Evolutionary conservation across 306 rosid species (phyloP), one percentile per base, ranked within the genome.

Genomic region (Alnus rubra): DNA sequence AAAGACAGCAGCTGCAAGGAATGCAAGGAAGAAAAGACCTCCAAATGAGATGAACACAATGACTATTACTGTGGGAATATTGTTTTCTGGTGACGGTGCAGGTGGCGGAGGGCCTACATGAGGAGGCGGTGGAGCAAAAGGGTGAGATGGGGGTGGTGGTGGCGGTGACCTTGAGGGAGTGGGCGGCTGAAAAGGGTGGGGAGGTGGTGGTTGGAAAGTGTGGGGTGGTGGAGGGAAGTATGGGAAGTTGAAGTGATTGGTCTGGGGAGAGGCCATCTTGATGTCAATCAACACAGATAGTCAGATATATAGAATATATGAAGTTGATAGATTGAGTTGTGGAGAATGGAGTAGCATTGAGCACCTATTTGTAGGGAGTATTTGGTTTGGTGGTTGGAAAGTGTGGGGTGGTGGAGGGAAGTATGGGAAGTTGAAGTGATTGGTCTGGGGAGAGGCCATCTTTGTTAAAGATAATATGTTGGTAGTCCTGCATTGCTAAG

Each of bases 1-100:
- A 48, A 77, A 87, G 33, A 92, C 68, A 14, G 91, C 90, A 1
- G 79, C 86, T 8, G 94, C 93, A 5, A 92, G 84, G 84, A 94
- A 44, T 33, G 90, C 88, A 19, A 91, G 85, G 78, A 88, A 79
- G 79, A 87, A 45, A 23, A 89, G 49, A 12, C 95, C 87, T 1
- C 97, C 95, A 5, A 81, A 23, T 9, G 92, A 91, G 58, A 88
- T 82, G 44, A 89, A 63, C 69, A 91, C 88, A 18, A 91, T 69
- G 56, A 92, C 77, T 69, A 92, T 86, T 72, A 94, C 82, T 0
- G 81, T 88, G 7, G 88, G 90, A 80, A 23, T 23, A 23, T 83
- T 81, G 73, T 82, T 58, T 77, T 69, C 48, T 0, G 96, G 86
- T 33, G 93, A 14, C 9, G 97, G 92, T 4, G 94, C 58, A 0